These are phyloP conservation scores for Myrica gale DNA, from an alignment of 306 rosid species.

Conservation along the genomic window DNA sequence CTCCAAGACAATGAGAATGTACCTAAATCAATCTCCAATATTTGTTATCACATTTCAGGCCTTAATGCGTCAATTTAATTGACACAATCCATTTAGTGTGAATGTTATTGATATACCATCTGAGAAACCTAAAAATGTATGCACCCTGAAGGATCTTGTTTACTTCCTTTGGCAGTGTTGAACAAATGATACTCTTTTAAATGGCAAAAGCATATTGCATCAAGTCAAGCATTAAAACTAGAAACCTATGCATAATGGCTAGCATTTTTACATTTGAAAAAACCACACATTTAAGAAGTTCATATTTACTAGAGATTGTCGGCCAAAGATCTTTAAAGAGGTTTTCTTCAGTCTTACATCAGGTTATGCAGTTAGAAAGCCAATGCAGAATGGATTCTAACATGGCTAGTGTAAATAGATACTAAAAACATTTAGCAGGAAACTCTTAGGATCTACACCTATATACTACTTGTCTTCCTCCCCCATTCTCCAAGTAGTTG, in stretches of 20 bases:
- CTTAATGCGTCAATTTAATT: neutral
- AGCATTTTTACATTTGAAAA: neutral
- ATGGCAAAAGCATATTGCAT: neutral
- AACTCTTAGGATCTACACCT: neutral
- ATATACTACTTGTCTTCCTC: neutral
- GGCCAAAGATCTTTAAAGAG: neutral
- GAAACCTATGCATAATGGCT: neutral
- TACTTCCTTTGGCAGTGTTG: neutral
- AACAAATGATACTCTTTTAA: neutral
- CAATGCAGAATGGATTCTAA: neutral
- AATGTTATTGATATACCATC: neutral
- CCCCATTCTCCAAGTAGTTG: neutral
- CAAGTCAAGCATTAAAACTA: neutral
- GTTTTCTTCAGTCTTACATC: neutral
- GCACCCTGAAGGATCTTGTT: neutral
- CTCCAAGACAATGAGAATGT: slow-evolving; percentile 19
- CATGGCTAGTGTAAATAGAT: neutral
- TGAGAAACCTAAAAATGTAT: neutral
- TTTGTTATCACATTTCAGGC: neutral
- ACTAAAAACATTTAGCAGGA: neutral
- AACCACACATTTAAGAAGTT: too few species aligned
- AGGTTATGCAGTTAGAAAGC: neutral
- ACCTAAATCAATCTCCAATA: slow-evolving; percentile 4
- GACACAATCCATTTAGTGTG: neutral
- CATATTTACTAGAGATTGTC: neutral